phyloP scores from a whole-genome alignment of 2,329 filamentous ascomycete genomes.

The Myriosclerotinia scirpicola region DNA sequence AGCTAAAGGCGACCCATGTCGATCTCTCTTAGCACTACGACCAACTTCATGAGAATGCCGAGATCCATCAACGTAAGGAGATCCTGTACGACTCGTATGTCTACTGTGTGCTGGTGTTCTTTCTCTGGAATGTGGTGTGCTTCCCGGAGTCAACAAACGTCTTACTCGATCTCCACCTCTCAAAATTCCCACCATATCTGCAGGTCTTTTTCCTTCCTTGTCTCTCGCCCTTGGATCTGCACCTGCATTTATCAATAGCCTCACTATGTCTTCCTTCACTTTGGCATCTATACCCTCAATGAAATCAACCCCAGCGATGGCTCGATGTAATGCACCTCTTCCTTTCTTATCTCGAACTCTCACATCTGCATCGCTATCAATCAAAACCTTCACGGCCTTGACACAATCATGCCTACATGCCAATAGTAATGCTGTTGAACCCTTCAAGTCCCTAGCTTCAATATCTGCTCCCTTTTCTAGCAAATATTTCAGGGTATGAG shows the following conservation, averaged over 20 bases:
- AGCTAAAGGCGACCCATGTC: not conserved
- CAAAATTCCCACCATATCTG: conserved; percentile 24
- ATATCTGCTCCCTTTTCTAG: conserved; percentile 27
- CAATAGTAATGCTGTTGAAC: conserved; percentile 27
- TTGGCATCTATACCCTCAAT: conserved; percentile 22
- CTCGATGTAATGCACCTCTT: conserved; percentile 29
- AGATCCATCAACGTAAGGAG: not conserved
- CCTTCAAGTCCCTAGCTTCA: conserved; percentile 27
- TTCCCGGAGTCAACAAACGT: conserved; percentile 23
- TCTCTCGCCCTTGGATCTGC: conserved; percentile 28
- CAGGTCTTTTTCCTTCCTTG: conserved; percentile 27
- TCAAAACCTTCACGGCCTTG: conserved; percentile 24
- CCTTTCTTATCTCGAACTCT: conserved; percentile 28
- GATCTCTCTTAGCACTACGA: not conserved
- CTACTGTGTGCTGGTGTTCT: not conserved
- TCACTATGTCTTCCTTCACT: conserved; percentile 28
- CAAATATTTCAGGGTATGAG: conserved; percentile 23
- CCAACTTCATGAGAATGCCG: conserved; percentile 5
- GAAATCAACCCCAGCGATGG: conserved; percentile 27
- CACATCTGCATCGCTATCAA: conserved; percentile 27
- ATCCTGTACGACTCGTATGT: conserved; percentile 5
- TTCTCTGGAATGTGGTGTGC: conserved; percentile 4
- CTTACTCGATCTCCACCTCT: conserved; percentile 28
- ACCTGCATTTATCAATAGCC: conserved; percentile 28
- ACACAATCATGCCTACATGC: conserved; percentile 29